Evolutionary conservation across 148 eudicot species (phyloP).

Genomic region (Dianthus caryophyllus): DNA sequence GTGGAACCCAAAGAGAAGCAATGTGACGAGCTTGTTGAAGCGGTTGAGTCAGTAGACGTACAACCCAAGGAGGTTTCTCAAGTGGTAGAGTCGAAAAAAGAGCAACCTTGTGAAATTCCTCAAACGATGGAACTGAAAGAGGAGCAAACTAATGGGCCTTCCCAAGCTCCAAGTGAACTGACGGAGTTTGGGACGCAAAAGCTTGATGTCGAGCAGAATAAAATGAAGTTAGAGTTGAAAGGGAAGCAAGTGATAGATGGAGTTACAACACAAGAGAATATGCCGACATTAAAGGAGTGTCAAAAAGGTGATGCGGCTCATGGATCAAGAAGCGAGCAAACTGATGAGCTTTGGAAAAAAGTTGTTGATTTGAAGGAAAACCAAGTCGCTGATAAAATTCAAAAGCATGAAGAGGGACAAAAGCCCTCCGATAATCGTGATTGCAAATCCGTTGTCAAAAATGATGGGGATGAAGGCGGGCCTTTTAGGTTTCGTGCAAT

Average conservation of each 20-base stretch:
- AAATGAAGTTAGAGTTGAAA: background rate
- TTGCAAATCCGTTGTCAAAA: background rate
- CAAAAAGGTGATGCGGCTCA: background rate
- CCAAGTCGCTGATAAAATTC: background rate
- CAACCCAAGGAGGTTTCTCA: background rate
- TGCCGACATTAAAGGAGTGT: background rate
- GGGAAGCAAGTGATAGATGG: slow-evolving; percentile 11
- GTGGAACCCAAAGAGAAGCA: slow-evolving; percentile 12
- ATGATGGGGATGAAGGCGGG: background rate
- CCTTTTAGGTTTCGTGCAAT: background rate
- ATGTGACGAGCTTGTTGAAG: background rate
- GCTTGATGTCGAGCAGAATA: background rate
- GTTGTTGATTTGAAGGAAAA: background rate
- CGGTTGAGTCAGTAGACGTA: background rate
- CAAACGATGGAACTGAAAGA: slow-evolving; percentile 1
- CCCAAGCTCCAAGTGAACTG: background rate
- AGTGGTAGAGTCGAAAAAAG: background rate
- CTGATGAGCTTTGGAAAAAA: background rate
- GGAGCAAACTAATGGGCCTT: slow-evolving; percentile 1
- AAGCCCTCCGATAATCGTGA: background rate
- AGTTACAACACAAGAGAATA: background rate
- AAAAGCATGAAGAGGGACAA: background rate
- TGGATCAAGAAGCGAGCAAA: background rate
- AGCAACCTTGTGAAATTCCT: background rate
- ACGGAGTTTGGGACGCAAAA: background rate